Base-by-base conservation (phyloP, 495 filamentous ascomycete genomes). In the Talaromyces trachyspermus region DNA sequence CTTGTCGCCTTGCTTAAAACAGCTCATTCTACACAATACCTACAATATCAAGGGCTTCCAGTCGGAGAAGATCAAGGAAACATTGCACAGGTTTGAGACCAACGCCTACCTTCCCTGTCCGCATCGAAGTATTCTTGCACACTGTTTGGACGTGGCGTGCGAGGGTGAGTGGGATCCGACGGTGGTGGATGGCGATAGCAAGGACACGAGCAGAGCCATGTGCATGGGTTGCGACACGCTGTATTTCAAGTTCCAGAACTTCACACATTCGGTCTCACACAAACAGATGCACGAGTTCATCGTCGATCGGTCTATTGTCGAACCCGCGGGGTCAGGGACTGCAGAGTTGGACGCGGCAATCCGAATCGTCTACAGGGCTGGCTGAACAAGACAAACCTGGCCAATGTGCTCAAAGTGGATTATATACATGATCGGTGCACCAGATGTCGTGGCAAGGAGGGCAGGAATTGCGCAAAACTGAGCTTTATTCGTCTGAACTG, bases 71-170 rank as follows among this genome's bases (percentile, higher is more conserved):
- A 3, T 19, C 15, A 33, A 12, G 9, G 42, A 33, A 22, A 19
- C 12, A 5, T 9, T 45, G 27, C 3, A 33, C 17, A 10, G 26
- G 1, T 45, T 45, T 7, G 15, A 23, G 7, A 8, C 5, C 26
- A 12, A 12, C n/a, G 2, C 19, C 8, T 9, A 17, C 12, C 26
- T 45, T n/a, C 42, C 26, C 5, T 45, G 42, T 14, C 29, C 42
- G 9, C 42, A 45, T 33, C 27, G 42, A 20, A 22, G 25, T 19
- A 45, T 45, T 2, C 1, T 23, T 4, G 23, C 42, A 9, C 42
- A 45, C 18, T 30, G 25, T 45, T 12, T 30, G 25, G 42, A 45
- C 17, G 32, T 45, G 42, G 7, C 32, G 14, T 15, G 32, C 25
- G 19, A 32, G 17, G 6, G 23, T 2, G 1, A 15, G 7, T 22